Evolutionary conservation across 768 basidiomycete species (phyloP), one percentile per base, ranked within the genome.

Genomic region (Saitozyma sp.): DNA sequence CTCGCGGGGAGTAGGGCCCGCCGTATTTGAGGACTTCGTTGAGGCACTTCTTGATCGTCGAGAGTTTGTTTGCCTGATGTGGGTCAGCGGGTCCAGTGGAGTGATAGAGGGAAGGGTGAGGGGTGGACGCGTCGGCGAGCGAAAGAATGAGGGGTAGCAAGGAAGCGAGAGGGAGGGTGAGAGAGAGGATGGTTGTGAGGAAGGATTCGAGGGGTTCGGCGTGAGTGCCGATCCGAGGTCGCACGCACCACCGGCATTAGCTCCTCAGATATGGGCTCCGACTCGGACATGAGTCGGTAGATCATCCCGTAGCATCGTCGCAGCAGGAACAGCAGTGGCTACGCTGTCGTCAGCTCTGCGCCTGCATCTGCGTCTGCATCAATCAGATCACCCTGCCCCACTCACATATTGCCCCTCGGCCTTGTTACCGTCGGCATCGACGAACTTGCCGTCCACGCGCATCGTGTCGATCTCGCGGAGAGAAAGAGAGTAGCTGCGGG

Each of bases 241-340:
- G 1, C 20, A 75, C 86, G 59, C 79, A 94, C 94, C 45, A 96
- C 85, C 6, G 94, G 94, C 90, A 97, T 98, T 14, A 99, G 82
- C 79, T 98, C 96, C 79, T 99, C 96, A 0, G 92, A 95, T 2
- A 99, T 93, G 0, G 96, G 96, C 80, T 97, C 95, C 65, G 90
- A 92, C 17, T 92, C 92, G 29, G 92, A 93, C 65, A 99, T 85
- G 54, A 99, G 80, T 38, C 89, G 85, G 79, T 97, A 98, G 69
- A 96, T 94, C 56, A 97, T 84, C 64, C 95, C 95, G 78, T 98
- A 94, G 82, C 96, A 99, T 76, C 95, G 86, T 70, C 95, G 83
- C 57, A 99, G 83, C 43, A 97, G 85, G 78, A 96, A 99, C 20
- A 99, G 84, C 50, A 98, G 82, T 20, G 94, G 92, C 94, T 97